Base-by-base conservation (phyloP, 176 grass and related monocot species). In the Eremochloa ophiuroides region DNA sequence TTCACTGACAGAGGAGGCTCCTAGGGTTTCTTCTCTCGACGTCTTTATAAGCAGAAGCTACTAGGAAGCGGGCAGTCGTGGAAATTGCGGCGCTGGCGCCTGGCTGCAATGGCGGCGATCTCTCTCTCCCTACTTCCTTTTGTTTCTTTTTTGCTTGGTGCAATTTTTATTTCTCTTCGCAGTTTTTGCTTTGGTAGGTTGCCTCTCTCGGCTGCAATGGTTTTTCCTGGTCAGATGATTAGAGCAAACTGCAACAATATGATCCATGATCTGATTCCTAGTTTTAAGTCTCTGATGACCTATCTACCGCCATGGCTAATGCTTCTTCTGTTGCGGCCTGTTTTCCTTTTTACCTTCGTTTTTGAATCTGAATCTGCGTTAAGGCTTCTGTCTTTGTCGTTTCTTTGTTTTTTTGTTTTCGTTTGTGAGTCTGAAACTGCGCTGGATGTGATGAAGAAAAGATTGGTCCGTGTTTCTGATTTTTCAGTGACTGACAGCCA, bases 391-490 rank as follows among this genome's bases (percentile, higher is more conserved):
- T 25, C 11, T 17, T 12, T 4, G 28, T 10, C 15, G 0, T 30
- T 6, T 12, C 1, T 35, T 35, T 1, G 15, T 2, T 2, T n/a
- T 41, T 51, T 27, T 11, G 0, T 0, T 9, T 10, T 14, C 0
- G 4, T 56, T 59, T 55, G 2, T 27, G 0, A 22, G 25, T 8
- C 0, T 42, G 12, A 4, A n/a, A 31, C 28, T 42, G n/a, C 14
- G 61, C 12, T 31, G 91, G 85, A 85, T 28, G 13, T 90, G 91
- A 93, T 90, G 88, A 90, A 71, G 75, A 86, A 71, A 69, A 80
- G 59, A 44, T 93, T 87, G 91, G 91, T 93, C 88, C 88, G 85
- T 93, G 91, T 93, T 90, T 90, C 88, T 90, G 91, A 93, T 68
- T 66, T 68, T 29, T 26, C 51, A 63, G 77, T 93, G 87, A 93